Base-by-base conservation (phyloP, 495 filamentous ascomycete species). In the Trichoderma reesei region DNA sequence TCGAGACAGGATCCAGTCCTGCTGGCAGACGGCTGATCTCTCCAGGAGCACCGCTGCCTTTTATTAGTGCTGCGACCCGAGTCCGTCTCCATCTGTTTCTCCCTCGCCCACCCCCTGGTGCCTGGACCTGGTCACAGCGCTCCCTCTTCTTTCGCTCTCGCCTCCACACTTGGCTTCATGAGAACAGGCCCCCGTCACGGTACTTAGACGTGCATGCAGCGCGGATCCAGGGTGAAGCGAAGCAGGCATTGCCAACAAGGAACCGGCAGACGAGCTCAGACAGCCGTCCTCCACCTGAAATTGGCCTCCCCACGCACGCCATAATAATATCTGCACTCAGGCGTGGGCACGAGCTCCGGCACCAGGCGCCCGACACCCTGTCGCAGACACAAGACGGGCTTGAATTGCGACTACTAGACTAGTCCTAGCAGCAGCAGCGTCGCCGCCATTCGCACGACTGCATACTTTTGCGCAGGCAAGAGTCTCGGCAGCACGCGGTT, bases 201-300 rank as follows among this genome's bases (percentile, higher is more conserved):
- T 56, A 56, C 31, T 56, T 56, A 56, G 51, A 56, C 51, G 51
- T 56, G 51, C 51, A 56, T 56, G 51, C 51, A 56, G 51, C 51
- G 51, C 51, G 51, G 51, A 56, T 56, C 51, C 33, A 48, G 51
- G 31, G 51, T 56, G 51, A 56, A 56, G 51, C 51, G 51, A 56
- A 34, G 51, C 51, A 56, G 51, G 46, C 46, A 54, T 54, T 54
- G 9, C 46, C 46, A 54, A 54, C 46, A 18, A 16, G 46, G 46
- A 9, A 46, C 20, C 26, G 51, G 51, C 26, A 33, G 51, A 26
- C 26, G 26, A 56, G 51, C 51, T 34, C 51, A 56, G 51, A 56
- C 51, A 56, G 51, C 51, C 51, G 51, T 10, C 51, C 51, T 31
- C 9, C 51, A 56, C 26, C 26, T 56, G 51, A 34, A 56, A 56